Evolutionary conservation across 495 filamentous ascomycete species (phyloP), one percentile per base, ranked within the genome.

Genomic region (Podospora appendiculata): DNA sequence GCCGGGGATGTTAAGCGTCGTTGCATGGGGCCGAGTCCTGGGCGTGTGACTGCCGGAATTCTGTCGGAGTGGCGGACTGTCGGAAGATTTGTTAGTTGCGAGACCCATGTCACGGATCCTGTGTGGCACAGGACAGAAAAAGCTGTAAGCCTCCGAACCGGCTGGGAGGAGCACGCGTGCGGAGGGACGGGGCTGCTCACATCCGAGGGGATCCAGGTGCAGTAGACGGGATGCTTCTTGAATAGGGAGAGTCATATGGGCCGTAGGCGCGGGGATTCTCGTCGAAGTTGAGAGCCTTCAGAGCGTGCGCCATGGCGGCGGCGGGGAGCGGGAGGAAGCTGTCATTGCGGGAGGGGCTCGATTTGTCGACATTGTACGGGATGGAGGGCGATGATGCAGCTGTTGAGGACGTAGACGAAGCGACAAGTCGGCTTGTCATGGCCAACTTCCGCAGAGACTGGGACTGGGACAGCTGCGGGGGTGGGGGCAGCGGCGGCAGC

Each of bases 1-100:
- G 40, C 76, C 86, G 39, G 88, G 88, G 49, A 93, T 91, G 65
- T 90, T 89, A 49, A 93, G 79, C 14, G 88, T 92, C 10, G 88
- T 90, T 16, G 88, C 86, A 66, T 89, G 87, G 36, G 86, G 77
- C 42, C 85, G 80, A 42, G 79, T 70, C 48, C 78, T 69, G 35
- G 84, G 83, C 13, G 82, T 84, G 6, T 75, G 75, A 44, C 73
- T 71, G 48, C 81, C 80, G 3, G 84, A 87, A 45, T 82, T 80
- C 51, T 80, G 78, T 61, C 79, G 72, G 56, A 71, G 64, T 52
- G 67, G 80, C 49, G 63, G 79, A 49, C 70, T 86, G 45, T 62
- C 45, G 8, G 12, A 16, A 43, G n/a, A 32, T 48, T 65, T 54
- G 32, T 35, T 46, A 13, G 32, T 35, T 8, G 25, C 25, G 25